A percentile compares a stretch with the other conserved stretches of the same genome.
These are phyloP conservation scores for Eucalyptus polybractea DNA, from an alignment of 345 rosid genomes.

Conservation along the genomic window DNA sequence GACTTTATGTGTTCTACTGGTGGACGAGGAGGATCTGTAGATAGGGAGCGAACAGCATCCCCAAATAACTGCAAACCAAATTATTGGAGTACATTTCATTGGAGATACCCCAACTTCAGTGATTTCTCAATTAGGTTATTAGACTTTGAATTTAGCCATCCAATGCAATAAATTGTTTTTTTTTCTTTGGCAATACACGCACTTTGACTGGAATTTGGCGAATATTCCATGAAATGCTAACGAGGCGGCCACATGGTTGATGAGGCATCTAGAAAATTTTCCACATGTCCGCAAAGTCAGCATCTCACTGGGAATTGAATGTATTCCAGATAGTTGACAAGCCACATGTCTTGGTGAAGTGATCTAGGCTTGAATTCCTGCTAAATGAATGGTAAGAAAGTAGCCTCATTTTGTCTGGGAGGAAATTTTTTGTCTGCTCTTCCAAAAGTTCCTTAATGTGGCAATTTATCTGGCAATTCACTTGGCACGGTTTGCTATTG, in stretches of 20 bases:
- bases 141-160: background rate
- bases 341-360: too few species aligned
- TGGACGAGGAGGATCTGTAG: background rate
- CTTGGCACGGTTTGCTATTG: too few species aligned
- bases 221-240: background rate
- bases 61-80: background rate
- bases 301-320: background rate
- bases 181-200: background rate
- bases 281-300: too few species aligned
- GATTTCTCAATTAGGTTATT: background rate
- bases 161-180: background rate
- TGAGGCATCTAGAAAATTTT: too few species aligned
- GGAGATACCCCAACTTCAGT: background rate
- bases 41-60: background rate
- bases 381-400: too few species aligned
- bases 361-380: too few species aligned
- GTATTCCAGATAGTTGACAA: too few species aligned
- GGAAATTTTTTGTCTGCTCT: too few species aligned
- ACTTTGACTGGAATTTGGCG: background rate
- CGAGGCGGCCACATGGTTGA: background rate
- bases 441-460: too few species aligned
- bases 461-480: too few species aligned
- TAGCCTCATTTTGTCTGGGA: too few species aligned
- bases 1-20: background rate
- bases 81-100: background rate